Evolutionary conservation across 441 rosid species (phyloP).

Genomic region (Bocquillonia castaneifolia): DNA sequence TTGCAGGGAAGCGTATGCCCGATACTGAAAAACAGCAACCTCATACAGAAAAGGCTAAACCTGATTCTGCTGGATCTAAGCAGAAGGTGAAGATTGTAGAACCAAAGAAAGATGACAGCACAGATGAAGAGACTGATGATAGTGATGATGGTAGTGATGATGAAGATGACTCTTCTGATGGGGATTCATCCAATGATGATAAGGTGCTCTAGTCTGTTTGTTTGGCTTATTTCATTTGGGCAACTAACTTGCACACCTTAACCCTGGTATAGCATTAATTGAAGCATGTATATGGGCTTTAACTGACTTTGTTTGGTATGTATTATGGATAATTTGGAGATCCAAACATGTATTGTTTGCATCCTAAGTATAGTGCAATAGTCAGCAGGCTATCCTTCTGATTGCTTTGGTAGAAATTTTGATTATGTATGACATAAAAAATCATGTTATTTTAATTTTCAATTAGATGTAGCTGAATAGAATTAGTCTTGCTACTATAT

Average conservation of each 20-base stretch:
- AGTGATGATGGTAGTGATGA: conserved; percentile 26
- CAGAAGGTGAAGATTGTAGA: conserved; percentile 44
- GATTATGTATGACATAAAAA: neutral
- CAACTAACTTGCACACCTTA: neutral
- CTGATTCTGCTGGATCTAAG: conserved; percentile 27
- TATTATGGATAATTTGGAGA: neutral
- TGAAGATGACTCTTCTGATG: conserved; percentile 28
- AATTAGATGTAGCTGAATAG: neutral
- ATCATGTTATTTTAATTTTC: neutral
- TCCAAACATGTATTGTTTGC: neutral
- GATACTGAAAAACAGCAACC: conserved; percentile 17
- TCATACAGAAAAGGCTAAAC: conserved; percentile 12
- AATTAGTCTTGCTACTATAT: neutral
- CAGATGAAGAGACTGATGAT: conserved; percentile 26
- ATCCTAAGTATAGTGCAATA: no score
- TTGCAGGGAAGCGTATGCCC: conserved; percentile 24
- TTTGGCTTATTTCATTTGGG: conserved; percentile 9
- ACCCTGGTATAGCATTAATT: neutral
- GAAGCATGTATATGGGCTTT: neutral
- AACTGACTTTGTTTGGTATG: neutral
- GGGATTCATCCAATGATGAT: conserved; percentile 36
- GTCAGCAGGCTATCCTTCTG: neutral
- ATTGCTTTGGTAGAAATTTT: neutral
- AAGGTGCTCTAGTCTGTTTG: conserved; percentile 32
- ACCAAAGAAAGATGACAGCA: conserved; percentile 37